A percentile compares a stretch with the other conserved stretches of the same genome.
phyloP scores from a whole-genome alignment of 78 protist genomes.

The Diacronema lutheri region DNA sequence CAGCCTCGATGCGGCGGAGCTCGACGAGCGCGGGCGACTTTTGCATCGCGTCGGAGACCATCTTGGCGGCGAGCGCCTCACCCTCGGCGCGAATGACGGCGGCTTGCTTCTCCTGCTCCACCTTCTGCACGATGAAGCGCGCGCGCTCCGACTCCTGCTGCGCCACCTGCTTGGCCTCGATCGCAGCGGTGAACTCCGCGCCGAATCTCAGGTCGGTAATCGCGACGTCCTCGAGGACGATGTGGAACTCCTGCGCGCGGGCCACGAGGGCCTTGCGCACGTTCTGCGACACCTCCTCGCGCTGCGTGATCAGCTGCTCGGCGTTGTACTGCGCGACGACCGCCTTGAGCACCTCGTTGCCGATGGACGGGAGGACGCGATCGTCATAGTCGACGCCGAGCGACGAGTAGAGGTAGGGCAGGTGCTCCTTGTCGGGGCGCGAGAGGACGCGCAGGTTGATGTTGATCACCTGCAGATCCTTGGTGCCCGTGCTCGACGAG shows the following conservation, averaged over 20 bases:
- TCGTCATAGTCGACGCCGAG: slow-evolving; percentile 64
- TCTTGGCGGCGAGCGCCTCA: slow-evolving; percentile 65
- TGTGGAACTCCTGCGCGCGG: slow-evolving; percentile 56
- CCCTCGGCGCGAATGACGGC: slow-evolving; percentile 75
- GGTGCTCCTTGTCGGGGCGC: slow-evolving; percentile 32
- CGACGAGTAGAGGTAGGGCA: slow-evolving; percentile 35
- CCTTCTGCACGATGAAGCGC: slow-evolving; percentile 58
- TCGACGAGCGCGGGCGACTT: slow-evolving; percentile 22
- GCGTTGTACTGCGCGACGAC: slow-evolving; percentile 77
- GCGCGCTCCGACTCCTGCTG: slow-evolving; percentile 81
- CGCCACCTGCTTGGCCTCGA: slow-evolving; percentile 81
- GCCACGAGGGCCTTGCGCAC: slow-evolving; percentile 26
- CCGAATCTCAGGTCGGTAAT: slow-evolving; percentile 68
- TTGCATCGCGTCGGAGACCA: slow-evolving; percentile 49
- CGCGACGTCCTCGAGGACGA: slow-evolving; percentile 70
- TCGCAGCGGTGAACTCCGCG: slow-evolving; percentile 69
- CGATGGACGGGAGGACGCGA: slow-evolving; percentile 24
- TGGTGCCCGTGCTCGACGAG: slow-evolving; percentile 43
- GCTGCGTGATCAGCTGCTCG: slow-evolving; percentile 71
- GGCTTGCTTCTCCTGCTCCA: slow-evolving; percentile 78
- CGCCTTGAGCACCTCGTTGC: slow-evolving; percentile 32
- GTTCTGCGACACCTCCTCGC: slow-evolving; percentile 58
- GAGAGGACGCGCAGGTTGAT: slow-evolving; percentile 63
- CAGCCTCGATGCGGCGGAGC: slow-evolving; percentile 59
- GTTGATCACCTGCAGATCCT: slow-evolving; percentile 63